Conservation (phyloP, 2,329 filamentous ascomycete genomes). For the Aspergillus sp. region DNA sequence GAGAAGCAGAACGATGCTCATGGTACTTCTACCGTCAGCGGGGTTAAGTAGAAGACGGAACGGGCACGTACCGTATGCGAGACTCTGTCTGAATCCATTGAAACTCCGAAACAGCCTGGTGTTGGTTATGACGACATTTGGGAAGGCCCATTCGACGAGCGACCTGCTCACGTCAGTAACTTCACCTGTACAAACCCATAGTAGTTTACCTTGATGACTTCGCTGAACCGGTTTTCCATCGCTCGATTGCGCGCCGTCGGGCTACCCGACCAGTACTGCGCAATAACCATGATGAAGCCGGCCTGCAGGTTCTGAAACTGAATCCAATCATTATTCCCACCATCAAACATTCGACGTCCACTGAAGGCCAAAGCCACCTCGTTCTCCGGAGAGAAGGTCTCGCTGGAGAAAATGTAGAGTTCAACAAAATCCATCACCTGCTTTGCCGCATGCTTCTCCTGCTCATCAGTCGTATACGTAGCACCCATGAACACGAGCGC, state of each 20-base stretch:
- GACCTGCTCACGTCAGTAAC: constrained; percentile 28
- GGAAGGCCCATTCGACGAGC: constrained; percentile 43
- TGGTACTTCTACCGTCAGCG: constrained; percentile 34
- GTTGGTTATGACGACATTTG: constrained; percentile 40
- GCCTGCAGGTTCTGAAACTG: constrained; percentile 47
- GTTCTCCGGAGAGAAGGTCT: constrained; percentile 44
- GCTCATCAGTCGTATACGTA: constrained; percentile 47
- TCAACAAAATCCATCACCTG: constrained; percentile 48
- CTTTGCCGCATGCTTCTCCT: constrained; percentile 42
- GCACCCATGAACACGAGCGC: constrained; percentile 48
- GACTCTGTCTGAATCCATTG: constrained; percentile 50
- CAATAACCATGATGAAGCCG: constrained; percentile 44
- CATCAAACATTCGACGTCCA: constrained; percentile 22
- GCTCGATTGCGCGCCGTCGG: constrained; percentile 41
- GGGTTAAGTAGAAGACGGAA: background rate
- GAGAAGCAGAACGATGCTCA: constrained; percentile 44
- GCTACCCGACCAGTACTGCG: constrained; percentile 50
- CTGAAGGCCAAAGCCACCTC: constrained; percentile 42
- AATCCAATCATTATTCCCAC: constrained; percentile 34
- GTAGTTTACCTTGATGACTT: constrained; percentile 44
- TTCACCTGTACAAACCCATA: background rate
- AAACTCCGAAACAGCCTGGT: constrained; percentile 41
- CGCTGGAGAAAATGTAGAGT: constrained; percentile 46
- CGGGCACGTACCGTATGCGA: constrained; percentile 41
- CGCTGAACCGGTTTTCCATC: constrained; percentile 48